A percentile compares a stretch with the other conserved stretches of the same genome.
Evolutionary conservation across 1,139 yeast species (phyloP).

Genomic region (Debaryomyces sp.): DNA sequence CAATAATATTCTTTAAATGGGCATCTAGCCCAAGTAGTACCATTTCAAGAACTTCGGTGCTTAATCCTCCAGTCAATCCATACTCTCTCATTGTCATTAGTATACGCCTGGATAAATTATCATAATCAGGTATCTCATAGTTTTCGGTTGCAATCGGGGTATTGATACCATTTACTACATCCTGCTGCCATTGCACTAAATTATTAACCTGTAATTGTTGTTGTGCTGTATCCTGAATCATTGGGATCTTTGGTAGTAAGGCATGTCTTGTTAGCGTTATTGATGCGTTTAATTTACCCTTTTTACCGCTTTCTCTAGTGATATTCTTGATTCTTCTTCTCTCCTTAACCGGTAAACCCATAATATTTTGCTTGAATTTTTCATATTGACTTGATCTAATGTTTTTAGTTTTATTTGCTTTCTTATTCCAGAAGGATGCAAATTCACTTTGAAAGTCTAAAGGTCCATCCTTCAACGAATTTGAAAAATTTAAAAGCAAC

Average conservation of each 20-base stretch:
- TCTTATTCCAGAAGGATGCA: conserved; percentile 60
- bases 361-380: conserved; percentile 78
- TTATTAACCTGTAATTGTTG: conserved; percentile 55
- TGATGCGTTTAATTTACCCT: conserved; percentile 73
- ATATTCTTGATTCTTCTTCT: conserved; percentile 82
- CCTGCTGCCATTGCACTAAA: conserved; percentile 88
- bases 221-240: conserved; percentile 60
- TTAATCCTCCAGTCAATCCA: conserved; percentile 84
- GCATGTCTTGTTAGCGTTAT: conserved; percentile 83
- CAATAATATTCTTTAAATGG: conserved; percentile 74
- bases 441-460: conserved; percentile 49
- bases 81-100: conserved; percentile 87
- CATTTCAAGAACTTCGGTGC: conserved; percentile 74
- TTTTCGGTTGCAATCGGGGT: conserved; percentile 80
- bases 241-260: conserved; percentile 85
- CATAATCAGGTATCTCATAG: conserved; percentile 82
- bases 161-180: conserved; percentile 85
- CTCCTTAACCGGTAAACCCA: conserved; percentile 85
- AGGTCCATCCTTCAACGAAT: conserved; percentile 72
- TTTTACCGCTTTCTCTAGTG: conserved; percentile 78
- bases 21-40: conserved; percentile 76
- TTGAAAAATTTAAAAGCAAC: conserved; percentile 78
- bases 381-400: conserved; percentile 70
- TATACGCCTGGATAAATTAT: conserved; percentile 67
- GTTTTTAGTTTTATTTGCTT: conserved; percentile 45